A percentile compares a stretch with the other conserved stretches of the same genome.
phyloP scores from a whole-genome alignment of 257 asterid species.

The Jaltomata sinuosa region DNA sequence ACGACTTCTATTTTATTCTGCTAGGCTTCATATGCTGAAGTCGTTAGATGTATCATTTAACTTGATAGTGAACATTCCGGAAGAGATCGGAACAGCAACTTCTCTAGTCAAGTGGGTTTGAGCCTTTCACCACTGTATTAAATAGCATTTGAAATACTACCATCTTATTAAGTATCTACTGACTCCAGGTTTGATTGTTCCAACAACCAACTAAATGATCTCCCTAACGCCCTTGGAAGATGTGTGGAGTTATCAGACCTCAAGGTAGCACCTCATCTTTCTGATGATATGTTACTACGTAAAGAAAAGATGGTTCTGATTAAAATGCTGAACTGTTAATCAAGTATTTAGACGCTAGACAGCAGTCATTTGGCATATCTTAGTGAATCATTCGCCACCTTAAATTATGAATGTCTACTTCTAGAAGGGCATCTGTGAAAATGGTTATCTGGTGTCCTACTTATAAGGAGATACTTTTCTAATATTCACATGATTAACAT shows the following conservation, averaged over 20 bases:
- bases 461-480: background rate
- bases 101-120: constrained; percentile 77
- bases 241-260: constrained; percentile 62
- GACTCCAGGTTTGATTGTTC: constrained; percentile 87
- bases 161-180: background rate
- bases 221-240: constrained; percentile 67
- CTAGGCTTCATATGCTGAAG: constrained; percentile 76
- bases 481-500: background rate
- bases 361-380: background rate
- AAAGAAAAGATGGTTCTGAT: background rate
- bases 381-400: background rate
- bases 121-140: constrained; percentile 3
- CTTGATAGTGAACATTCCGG: constrained; percentile 53
- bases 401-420: background rate
- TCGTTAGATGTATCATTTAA: constrained; percentile 72
- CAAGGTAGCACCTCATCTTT: constrained; percentile 42
- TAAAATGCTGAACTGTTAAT: background rate
- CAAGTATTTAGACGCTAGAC: background rate
- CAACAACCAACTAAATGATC: constrained; percentile 56
- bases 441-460: background rate
- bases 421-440: background rate
- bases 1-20: background rate
- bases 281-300: background rate
- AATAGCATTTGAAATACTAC: background rate
- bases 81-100: constrained; percentile 68